Conservation (phyloP, 2,329 filamentous ascomycete genomes). For the Knoxdaviesia proteae region DNA sequence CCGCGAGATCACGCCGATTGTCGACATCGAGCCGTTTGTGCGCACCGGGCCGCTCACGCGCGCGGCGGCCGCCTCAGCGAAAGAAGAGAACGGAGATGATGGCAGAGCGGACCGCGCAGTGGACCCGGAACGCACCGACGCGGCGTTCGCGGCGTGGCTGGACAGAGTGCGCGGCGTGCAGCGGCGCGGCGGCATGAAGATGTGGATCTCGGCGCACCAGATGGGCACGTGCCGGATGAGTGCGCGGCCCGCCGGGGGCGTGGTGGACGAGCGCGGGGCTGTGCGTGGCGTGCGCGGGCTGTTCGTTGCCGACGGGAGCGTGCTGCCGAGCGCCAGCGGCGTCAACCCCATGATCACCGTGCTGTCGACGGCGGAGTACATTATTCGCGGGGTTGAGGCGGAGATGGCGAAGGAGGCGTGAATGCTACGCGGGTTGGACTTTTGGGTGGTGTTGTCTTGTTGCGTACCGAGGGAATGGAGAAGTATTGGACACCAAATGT, state of each 20-base stretch:
- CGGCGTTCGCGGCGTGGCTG: conserved; percentile 41
- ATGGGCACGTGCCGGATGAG: conserved; percentile 66
- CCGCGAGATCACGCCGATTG: conserved; percentile 49
- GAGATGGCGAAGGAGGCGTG: conserved; percentile 14
- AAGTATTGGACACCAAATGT: too few species aligned
- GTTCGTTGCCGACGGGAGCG: conserved; percentile 54
- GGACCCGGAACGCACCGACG: conserved; percentile 29
- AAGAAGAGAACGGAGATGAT: conserved; percentile 3
- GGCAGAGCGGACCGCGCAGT: neutral
- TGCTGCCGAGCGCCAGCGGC: conserved; percentile 56
- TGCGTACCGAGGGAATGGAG: too few species aligned
- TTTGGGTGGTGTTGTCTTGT: too few species aligned
- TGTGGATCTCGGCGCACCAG: conserved; percentile 56
- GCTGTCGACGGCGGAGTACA: conserved; percentile 50
- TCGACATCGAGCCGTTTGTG: conserved; percentile 42
- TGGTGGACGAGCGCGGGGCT: conserved; percentile 34
- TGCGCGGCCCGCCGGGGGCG: conserved; percentile 24
- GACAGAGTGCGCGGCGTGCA: conserved; percentile 23
- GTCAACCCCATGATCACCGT: conserved; percentile 67
- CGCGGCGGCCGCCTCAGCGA: conserved; percentile 1
- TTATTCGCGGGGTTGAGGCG: conserved; percentile 33
- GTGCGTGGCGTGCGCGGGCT: conserved; percentile 47
- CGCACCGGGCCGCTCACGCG: conserved; percentile 7
- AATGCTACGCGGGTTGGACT: too few species aligned
- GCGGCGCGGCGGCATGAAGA: conserved; percentile 26